A percentile compares a stretch with the other conserved stretches of the same genome.
Evolutionary conservation across 305 asterid species (phyloP).

Genomic region (Fraxinus greggii): DNA sequence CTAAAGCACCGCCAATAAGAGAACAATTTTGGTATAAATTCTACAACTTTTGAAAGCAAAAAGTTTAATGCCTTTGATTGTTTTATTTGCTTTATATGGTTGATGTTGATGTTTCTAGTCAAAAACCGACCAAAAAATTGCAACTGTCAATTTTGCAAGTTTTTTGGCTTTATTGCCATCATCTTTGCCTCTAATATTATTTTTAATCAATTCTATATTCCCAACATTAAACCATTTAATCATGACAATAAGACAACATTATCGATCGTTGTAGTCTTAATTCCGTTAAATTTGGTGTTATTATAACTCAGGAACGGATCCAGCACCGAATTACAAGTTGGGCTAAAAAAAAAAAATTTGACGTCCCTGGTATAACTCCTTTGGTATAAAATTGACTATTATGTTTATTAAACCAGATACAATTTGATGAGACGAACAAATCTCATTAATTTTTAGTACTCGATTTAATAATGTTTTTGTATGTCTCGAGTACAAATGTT

Average conservation of each 20-base stretch:
- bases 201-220: background rate
- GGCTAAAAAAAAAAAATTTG: too few relatives aligned
- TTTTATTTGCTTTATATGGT: constrained; percentile 15
- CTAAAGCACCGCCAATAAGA: constrained; percentile 36
- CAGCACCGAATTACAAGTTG: too few relatives aligned
- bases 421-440: too few relatives aligned
- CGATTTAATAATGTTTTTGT: background rate
- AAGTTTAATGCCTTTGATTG: constrained; percentile 25
- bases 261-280: background rate
- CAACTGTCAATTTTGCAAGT: constrained; percentile 20
- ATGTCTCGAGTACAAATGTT: background rate
- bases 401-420: too few relatives aligned
- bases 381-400: background rate
- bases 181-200: background rate
- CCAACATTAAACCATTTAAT: constrained; percentile 3
- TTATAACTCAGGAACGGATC: too few relatives aligned
- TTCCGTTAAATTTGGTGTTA: background rate
- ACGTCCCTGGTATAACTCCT: background rate
- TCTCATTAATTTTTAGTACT: background rate
- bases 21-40: constrained; percentile 24
- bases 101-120: constrained; percentile 35
- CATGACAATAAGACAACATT: background rate
- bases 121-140: constrained; percentile 31
- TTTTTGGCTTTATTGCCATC: constrained; percentile 33
- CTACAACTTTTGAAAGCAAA: constrained; percentile 27